phyloP scores from a whole-genome alignment of 768 basidiomycete species.

The Lactarius evosmus region DNA sequence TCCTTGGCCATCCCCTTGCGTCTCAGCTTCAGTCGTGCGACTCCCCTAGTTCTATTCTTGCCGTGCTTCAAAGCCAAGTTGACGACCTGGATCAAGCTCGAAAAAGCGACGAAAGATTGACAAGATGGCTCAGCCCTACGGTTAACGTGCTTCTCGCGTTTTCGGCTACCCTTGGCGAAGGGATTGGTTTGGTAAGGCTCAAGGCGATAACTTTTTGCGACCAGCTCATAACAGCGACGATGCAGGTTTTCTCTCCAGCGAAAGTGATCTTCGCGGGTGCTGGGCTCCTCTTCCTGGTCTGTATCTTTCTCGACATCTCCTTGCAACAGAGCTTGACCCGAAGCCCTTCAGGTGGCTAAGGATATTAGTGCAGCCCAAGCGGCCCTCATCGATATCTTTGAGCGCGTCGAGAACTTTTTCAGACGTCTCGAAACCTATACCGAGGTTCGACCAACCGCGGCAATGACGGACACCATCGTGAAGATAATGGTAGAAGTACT shows the following conservation, averaged over 20 bases:
- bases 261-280: slow-evolving; percentile 5
- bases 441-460: background rate
- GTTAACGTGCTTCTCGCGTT: slow-evolving; percentile 4
- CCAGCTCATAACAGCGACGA: too few relatives aligned
- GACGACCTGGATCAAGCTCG: background rate
- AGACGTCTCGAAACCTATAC: background rate
- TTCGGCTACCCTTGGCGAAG: slow-evolving; percentile 3
- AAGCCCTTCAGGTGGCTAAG: background rate
- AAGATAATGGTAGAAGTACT: slow-evolving; percentile 7
- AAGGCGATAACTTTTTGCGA: background rate
- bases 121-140: background rate
- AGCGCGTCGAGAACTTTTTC: background rate
- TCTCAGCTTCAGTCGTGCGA: background rate
- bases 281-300: background rate
- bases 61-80: background rate
- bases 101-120: background rate
- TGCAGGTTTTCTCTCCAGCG: background rate
- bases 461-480: background rate
- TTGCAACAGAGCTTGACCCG: too few relatives aligned
- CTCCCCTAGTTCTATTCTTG: background rate
- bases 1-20: slow-evolving; percentile 2
- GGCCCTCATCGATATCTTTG: background rate
- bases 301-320: background rate
- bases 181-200: background rate
- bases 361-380: background rate